These are phyloP conservation scores for Annulohypoxylon nitens DNA, from an alignment of 495 filamentous ascomycete genomes.

Conservation along the genomic window DNA sequence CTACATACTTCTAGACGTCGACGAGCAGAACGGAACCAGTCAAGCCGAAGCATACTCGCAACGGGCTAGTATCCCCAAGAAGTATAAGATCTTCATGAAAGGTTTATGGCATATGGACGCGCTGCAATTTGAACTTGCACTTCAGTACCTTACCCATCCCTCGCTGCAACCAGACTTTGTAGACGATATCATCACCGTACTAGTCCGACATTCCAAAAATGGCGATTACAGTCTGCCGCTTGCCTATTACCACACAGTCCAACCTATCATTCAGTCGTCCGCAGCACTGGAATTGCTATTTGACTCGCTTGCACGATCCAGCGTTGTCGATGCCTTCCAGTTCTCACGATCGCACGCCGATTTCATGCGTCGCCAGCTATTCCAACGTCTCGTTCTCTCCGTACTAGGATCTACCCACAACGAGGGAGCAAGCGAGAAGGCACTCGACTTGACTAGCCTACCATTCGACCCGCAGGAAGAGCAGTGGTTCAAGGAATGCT, in stretches of 20 bases:
- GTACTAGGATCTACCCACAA: constrained; percentile 65
- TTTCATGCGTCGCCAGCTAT: constrained; percentile 67
- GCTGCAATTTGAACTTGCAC: constrained; percentile 74
- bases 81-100: constrained; percentile 80
- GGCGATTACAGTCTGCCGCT: constrained; percentile 75
- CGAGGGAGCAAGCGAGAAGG: constrained; percentile 65
- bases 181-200: constrained; percentile 79
- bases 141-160: constrained; percentile 80
- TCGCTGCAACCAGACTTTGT: constrained; percentile 82
- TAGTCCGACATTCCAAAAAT: constrained; percentile 71
- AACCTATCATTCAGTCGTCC: constrained; percentile 71
- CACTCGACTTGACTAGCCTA: constrained; percentile 76
- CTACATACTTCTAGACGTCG: constrained; percentile 83
- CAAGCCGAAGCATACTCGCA: constrained; percentile 70
- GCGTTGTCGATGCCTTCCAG: constrained; percentile 77
- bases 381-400: constrained; percentile 75
- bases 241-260: constrained; percentile 80
- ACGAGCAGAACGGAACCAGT: constrained; percentile 60
- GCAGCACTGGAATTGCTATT: constrained; percentile 74
- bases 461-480: constrained; percentile 78
- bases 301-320: constrained; percentile 73
- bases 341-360: constrained; percentile 76
- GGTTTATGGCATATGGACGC: constrained; percentile 86
- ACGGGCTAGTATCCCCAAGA: constrained; percentile 63
- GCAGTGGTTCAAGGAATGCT: constrained; percentile 75